phyloP scores from a whole-genome alignment of 768 basidiomycete genomes.

The Podaxis sp. region DNA sequence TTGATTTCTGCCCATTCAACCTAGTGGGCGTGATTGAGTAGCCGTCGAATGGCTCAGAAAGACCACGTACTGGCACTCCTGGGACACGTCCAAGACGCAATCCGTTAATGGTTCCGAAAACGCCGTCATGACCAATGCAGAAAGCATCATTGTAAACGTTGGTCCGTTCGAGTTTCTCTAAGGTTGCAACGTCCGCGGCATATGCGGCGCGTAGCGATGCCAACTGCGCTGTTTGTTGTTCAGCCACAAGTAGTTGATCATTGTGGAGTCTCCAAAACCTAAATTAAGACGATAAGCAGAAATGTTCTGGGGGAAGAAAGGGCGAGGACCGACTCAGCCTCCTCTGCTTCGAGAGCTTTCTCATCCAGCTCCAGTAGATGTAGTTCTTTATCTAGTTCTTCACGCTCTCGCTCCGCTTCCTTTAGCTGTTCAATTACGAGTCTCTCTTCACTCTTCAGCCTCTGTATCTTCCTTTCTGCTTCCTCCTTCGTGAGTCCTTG shows the following conservation, averaged over 20 bases:
- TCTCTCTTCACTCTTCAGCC: slow-evolving; percentile 63
- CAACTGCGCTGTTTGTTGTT: slow-evolving; percentile 65
- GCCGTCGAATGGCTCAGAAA: not conserved
- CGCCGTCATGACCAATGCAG: slow-evolving; percentile 91
- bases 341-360: slow-evolving; percentile 73
- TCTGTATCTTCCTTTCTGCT: slow-evolving; percentile 69
- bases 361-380: slow-evolving; percentile 71
- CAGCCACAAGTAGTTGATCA: slow-evolving; percentile 57
- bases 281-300: slow-evolving; percentile 12
- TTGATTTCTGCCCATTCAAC: slow-evolving; percentile 99
- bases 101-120: slow-evolving; percentile 98
- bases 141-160: slow-evolving; percentile 97
- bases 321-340: slow-evolving; percentile 60
- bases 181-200: slow-evolving; percentile 66
- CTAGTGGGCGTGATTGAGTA: slow-evolving; percentile 29
- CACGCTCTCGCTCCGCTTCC: slow-evolving; percentile 71
- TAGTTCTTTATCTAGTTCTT: slow-evolving; percentile 71
- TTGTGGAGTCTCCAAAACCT: slow-evolving; percentile 86
- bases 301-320: not conserved
- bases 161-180: slow-evolving; percentile 83
- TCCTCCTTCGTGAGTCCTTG: slow-evolving; percentile 59
- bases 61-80: slow-evolving; percentile 62
- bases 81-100: slow-evolving; percentile 86
- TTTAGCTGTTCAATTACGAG: slow-evolving; percentile 71
- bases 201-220: slow-evolving; percentile 75